Conservation (phyloP, 2,329 filamentous ascomycete species). For the Cladobotryum mycophilum region DNA sequence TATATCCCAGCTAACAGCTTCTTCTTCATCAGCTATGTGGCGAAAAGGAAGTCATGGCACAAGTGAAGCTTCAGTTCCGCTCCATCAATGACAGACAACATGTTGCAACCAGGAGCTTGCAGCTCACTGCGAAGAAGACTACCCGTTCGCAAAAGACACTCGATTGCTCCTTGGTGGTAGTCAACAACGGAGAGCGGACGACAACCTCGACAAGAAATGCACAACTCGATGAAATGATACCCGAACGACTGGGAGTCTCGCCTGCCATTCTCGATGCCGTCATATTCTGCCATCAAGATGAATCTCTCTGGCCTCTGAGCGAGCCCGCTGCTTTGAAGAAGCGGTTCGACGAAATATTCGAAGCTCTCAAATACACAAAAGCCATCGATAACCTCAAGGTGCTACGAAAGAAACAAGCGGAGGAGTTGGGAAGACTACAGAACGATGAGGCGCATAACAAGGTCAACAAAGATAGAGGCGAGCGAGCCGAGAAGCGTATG, state of each 20-base stretch:
- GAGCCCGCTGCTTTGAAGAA: constrained; percentile 82
- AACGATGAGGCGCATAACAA: constrained; percentile 73
- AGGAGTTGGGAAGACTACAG: constrained; percentile 66
- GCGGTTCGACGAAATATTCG: constrained; percentile 95
- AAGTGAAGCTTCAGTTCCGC: constrained; percentile 84
- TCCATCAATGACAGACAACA: constrained; percentile 72
- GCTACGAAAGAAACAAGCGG: constrained; percentile 74
- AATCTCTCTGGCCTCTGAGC: constrained; percentile 94
- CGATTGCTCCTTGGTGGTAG: constrained; percentile 70
- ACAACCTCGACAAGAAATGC: constrained; percentile 73
- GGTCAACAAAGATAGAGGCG: constrained; percentile 76
- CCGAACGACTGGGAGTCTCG: constrained; percentile 81
- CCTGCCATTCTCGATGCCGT: constrained; percentile 86
- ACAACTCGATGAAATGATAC: constrained; percentile 78
- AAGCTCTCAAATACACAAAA: constrained; percentile 93
- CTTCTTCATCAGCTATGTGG: constrained; percentile 53
- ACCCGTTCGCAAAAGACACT: constrained; percentile 73
- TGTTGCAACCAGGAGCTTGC: constrained; percentile 76
- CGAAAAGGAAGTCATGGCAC: constrained; percentile 82
- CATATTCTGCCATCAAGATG: constrained; percentile 98
- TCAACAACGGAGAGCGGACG: constrained; percentile 72
- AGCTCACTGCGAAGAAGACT: constrained; percentile 80
- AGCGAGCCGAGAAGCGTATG: constrained; percentile 61
- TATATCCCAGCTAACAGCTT: not conserved
- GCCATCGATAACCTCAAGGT: constrained; percentile 92